Percentiles rank a stretch among this genome's conserved stretches.
Conservation (phyloP, 2,329 filamentous ascomycete species). For the Elsinoe australis region DNA sequence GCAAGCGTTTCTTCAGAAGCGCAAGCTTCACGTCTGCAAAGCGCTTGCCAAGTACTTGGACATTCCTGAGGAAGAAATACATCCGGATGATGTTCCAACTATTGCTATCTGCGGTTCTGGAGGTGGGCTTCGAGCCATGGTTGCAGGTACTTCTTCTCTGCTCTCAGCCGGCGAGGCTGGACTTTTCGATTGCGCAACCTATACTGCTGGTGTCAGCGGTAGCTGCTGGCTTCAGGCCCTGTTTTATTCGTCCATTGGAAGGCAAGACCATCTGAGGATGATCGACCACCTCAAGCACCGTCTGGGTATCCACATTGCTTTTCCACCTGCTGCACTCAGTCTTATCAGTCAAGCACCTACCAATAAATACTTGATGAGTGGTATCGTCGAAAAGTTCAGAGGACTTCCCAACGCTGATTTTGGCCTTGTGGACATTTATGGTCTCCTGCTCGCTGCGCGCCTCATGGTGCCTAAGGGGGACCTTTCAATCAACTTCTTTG, state of each 20-base stretch:
- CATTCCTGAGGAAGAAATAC: slow-evolving; percentile 69
- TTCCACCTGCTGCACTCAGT: slow-evolving; percentile 74
- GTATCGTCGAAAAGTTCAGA: slow-evolving; percentile 83
- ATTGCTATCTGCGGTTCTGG: slow-evolving; percentile 95
- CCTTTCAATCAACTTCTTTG: slow-evolving; percentile 62
- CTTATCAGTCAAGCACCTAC: slow-evolving; percentile 82
- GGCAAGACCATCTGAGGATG: slow-evolving; percentile 58
- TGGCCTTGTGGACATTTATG: slow-evolving; percentile 89
- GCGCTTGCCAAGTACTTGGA: slow-evolving; percentile 77
- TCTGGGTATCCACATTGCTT: slow-evolving; percentile 82
- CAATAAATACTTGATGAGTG: slow-evolving; percentile 81
- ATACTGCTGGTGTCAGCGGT: slow-evolving; percentile 90
- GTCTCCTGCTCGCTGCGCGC: slow-evolving; percentile 73
- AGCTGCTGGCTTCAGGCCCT: slow-evolving; percentile 92
- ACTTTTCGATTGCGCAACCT: slow-evolving; percentile 87
- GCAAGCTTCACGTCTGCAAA: slow-evolving; percentile 59
- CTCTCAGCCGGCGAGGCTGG: slow-evolving; percentile 78
- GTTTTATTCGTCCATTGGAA: slow-evolving; percentile 71
- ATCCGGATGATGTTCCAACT: slow-evolving; percentile 84
- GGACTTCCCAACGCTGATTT: slow-evolving; percentile 74
- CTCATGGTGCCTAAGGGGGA: slow-evolving; percentile 82
- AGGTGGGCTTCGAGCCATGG: slow-evolving; percentile 79
- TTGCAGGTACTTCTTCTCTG: slow-evolving; percentile 83
- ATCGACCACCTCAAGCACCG: slow-evolving; percentile 81
- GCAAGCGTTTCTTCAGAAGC: slow-evolving; percentile 60